These are phyloP conservation scores for Dictyostelium brefeldianum DNA, from an alignment of 78 protist species.

Conservation along the genomic window DNA sequence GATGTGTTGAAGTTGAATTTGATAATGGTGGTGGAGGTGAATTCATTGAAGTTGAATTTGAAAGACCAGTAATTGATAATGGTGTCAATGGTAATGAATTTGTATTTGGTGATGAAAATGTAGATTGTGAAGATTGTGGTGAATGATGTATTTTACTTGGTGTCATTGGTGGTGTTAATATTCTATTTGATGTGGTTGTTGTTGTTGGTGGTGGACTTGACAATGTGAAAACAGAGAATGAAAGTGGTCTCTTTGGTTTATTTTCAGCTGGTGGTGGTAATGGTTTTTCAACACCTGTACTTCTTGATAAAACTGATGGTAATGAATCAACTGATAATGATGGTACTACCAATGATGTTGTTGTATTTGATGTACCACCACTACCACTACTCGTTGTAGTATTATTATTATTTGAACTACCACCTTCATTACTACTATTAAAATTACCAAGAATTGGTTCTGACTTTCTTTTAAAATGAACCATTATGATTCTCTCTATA, in stretches of 20 bases:
- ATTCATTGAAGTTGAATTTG: neutral
- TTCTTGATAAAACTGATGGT: neutral
- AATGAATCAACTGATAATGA: neutral
- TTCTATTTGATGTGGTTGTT: neutral
- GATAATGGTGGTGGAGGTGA: neutral
- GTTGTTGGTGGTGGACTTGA: neutral
- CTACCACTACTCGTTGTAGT: neutral
- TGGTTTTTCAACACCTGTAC: conserved; percentile 40
- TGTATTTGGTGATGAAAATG: neutral
- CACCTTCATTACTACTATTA: neutral
- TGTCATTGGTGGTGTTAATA: neutral
- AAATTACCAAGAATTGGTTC: conserved; percentile 16
- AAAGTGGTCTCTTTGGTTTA: conserved; percentile 65
- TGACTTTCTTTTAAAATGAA: conserved; percentile 25
- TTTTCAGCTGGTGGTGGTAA: conserved; percentile 38
- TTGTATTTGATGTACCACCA: too few species aligned
- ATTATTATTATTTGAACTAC: neutral
- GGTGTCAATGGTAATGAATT: neutral
- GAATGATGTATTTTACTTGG: neutral
- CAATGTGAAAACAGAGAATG: neutral
- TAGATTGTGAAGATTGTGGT: neutral
- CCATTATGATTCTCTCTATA: neutral
- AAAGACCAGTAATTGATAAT: neutral
- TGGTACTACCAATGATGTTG: too few species aligned
- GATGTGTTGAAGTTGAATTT: neutral